Conservation (phyloP, 805 yeast genomes). For the Zygotorulaspora sp. region DNA sequence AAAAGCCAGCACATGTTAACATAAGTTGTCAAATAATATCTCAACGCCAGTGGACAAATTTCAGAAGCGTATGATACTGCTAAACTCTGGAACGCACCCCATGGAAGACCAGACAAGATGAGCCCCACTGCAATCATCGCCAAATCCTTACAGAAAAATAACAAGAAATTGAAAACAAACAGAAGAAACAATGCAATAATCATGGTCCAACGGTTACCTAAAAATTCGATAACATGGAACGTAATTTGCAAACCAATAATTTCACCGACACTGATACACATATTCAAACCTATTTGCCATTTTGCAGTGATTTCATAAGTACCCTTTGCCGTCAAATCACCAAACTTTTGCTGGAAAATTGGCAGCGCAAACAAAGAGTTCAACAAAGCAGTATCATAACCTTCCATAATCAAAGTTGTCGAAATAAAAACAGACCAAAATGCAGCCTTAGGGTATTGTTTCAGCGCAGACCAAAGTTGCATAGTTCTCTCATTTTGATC, state of each 20-base stretch:
- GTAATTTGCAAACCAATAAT: conserved; percentile 45
- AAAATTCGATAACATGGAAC: conserved; percentile 42
- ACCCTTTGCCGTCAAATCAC: conserved; percentile 28
- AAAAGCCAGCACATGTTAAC: conserved; percentile 51
- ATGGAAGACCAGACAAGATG: conserved; percentile 14
- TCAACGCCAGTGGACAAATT: conserved; percentile 49
- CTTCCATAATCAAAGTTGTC: conserved; percentile 45
- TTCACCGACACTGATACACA: conserved; percentile 37
- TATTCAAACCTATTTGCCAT: conserved; percentile 41
- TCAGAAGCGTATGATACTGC: conserved; percentile 55
- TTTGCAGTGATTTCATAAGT: conserved; percentile 37
- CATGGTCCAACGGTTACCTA: conserved; percentile 44
- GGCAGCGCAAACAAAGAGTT: conserved; percentile 44
- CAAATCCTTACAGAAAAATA: not conserved
- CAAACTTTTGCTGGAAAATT: conserved; percentile 41
- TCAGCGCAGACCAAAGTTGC: conserved; percentile 35
- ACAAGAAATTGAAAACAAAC: conserved; percentile 34
- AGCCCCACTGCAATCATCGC: not conserved
- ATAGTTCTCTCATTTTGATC: conserved; percentile 28
- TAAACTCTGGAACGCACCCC: conserved; percentile 53
- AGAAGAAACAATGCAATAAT: conserved; percentile 31
- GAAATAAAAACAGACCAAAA: conserved; percentile 45
- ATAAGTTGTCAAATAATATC: conserved; percentile 47
- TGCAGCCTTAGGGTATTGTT: conserved; percentile 43
- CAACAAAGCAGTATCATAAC: conserved; percentile 43